Conservation (phyloP, 768 basidiomycete species). For the Austroboletus eburneus region DNA sequence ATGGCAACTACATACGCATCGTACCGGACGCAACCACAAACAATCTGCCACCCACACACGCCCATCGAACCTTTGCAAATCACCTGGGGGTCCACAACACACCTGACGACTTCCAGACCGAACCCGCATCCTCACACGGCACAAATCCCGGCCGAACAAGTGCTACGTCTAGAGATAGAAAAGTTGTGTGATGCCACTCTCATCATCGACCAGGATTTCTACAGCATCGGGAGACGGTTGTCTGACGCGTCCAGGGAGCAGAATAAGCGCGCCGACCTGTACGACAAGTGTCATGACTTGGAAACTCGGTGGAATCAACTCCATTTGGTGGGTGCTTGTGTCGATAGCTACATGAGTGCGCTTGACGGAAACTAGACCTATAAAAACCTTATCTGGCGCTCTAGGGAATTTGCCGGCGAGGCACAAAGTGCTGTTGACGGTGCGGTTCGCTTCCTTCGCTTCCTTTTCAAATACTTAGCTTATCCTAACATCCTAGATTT, state of each 20-base stretch:
- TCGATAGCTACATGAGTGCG: not conserved
- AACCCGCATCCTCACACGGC: not conserved
- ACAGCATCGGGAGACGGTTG: conserved; percentile 9
- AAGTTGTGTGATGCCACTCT: conserved; percentile 12
- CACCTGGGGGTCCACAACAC: not conserved
- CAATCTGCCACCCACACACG: not conserved
- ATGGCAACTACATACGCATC: conserved; percentile 9
- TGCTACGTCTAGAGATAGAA: conserved; percentile 15
- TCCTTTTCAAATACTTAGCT: not conserved
- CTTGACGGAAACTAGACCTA: conserved; percentile 10
- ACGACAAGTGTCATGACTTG: conserved; percentile 9
- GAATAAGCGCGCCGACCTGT: conserved; percentile 5
- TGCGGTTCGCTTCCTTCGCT: not conserved
- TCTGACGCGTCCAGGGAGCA: conserved; percentile 9
- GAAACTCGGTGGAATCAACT: conserved; percentile 16
- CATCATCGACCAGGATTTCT: conserved; percentile 15
- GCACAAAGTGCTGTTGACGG: conserved; percentile 17
- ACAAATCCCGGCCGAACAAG: conserved; percentile 7
- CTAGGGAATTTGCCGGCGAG: conserved; percentile 19
- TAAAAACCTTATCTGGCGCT: conserved; percentile 15
- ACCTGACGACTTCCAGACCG: not conserved
- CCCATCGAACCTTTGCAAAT: not conserved
- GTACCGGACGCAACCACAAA: not conserved
- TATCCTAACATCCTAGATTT: conserved; percentile 7
- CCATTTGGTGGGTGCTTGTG: conserved; percentile 2